phyloP scores from a whole-genome alignment of 2,329 filamentous ascomycete species.

The Pestalotiopsis sp. region DNA sequence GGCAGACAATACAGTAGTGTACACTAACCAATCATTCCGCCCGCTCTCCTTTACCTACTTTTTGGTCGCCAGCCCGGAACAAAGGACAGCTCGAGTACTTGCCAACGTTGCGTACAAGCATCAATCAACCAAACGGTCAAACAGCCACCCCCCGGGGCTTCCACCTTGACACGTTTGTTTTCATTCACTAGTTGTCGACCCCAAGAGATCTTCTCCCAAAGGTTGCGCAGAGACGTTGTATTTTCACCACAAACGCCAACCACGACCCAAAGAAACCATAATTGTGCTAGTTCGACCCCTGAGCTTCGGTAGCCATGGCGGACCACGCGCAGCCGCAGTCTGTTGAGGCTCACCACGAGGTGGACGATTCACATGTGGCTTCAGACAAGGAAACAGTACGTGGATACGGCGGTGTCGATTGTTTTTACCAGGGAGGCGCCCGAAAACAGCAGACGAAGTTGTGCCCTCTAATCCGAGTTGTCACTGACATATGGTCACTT shows the following conservation, averaged over 20 bases:
- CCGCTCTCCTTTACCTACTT: neutral
- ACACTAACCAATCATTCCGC: neutral
- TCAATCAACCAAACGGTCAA: neutral
- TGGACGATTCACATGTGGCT: constrained; percentile 29
- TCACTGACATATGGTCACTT: constrained; percentile 5
- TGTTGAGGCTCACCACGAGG: constrained; percentile 23
- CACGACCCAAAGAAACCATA: neutral
- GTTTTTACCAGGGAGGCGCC: neutral
- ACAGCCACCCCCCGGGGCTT: neutral
- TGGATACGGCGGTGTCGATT: constrained; percentile 4
- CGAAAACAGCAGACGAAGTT: neutral
- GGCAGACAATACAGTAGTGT: neutral
- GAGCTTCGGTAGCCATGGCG: constrained; percentile 26
- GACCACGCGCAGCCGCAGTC: constrained; percentile 29
- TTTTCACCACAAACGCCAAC: neutral
- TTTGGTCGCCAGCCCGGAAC: neutral
- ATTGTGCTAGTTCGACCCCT: neutral
- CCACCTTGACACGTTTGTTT: neutral
- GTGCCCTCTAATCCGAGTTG: neutral
- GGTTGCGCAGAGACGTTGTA: neutral
- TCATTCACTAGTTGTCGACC: neutral
- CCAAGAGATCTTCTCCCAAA: neutral
- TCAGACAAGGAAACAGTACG: constrained; percentile 44
- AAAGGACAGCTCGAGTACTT: constrained; percentile 2
- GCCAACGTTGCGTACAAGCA: neutral